Percentiles rank a stretch among this genome's conserved stretches.
phyloP scores from a whole-genome alignment of 495 filamentous ascomycete species.

The Daldinia bambusicola region DNA sequence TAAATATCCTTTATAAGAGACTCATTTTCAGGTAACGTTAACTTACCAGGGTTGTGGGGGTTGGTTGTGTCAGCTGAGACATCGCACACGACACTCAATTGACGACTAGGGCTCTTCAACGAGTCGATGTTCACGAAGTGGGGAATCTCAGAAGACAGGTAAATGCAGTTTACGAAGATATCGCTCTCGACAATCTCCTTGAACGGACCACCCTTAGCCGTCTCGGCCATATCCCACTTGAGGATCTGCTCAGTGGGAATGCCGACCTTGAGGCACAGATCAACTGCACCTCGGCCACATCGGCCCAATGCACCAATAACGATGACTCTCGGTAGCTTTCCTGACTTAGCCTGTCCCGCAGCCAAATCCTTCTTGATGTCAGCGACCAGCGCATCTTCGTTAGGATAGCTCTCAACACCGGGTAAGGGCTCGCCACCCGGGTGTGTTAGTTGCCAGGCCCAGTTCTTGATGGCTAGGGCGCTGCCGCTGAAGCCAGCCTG shows the following conservation, averaged over 20 bases:
- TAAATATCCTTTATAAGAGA: background rate
- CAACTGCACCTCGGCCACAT: constrained; percentile 86
- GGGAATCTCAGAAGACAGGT: constrained; percentile 73
- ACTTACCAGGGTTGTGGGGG: constrained; percentile 62
- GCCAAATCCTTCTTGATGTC: constrained; percentile 77
- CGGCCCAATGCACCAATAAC: constrained; percentile 80
- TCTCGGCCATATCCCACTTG: constrained; percentile 95
- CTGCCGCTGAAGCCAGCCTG: constrained; percentile 85
- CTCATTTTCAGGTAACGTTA: constrained; percentile 41
- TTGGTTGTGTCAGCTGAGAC: constrained; percentile 82
- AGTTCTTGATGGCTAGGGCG: constrained; percentile 83
- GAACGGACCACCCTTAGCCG: constrained; percentile 85
- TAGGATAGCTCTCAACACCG: constrained; percentile 77
- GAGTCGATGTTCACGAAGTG: constrained; percentile 78
- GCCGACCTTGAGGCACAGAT: constrained; percentile 79
- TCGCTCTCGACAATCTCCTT: constrained; percentile 81
- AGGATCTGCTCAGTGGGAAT: constrained; percentile 77
- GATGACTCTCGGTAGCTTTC: constrained; percentile 63
- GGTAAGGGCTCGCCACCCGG: constrained; percentile 70
- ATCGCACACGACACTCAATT: constrained; percentile 87
- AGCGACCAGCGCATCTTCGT: constrained; percentile 75
- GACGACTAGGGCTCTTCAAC: constrained; percentile 73
- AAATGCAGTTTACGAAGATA: constrained; percentile 95
- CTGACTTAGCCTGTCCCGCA: constrained; percentile 61
- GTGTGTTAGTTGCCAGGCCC: constrained; percentile 87